Evolutionary conservation across 495 filamentous ascomycete genomes (phyloP).

Genomic region (Podospora fimiseda): DNA sequence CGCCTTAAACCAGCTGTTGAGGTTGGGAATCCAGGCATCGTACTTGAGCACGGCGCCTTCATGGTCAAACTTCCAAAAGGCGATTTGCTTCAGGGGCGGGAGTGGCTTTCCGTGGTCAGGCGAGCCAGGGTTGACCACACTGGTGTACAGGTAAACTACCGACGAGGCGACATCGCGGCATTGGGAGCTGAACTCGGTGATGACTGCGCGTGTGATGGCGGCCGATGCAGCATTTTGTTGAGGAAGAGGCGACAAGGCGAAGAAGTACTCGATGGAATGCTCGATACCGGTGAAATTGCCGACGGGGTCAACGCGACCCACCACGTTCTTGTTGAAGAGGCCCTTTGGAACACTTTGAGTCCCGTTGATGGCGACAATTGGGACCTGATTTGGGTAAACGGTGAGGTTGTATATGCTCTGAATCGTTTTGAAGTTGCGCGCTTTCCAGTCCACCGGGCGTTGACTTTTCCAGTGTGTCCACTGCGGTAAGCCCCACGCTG

Average conservation of each 20-base stretch:
- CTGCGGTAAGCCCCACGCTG: background rate
- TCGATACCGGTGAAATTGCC: constrained; percentile 34
- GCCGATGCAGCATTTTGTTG: constrained; percentile 18
- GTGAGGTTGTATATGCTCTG: constrained; percentile 36
- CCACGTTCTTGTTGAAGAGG: constrained; percentile 31
- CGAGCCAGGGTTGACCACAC: constrained; percentile 22
- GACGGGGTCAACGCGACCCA: constrained; percentile 30
- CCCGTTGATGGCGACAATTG: constrained; percentile 25
- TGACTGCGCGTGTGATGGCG: constrained; percentile 28
- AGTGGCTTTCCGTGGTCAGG: constrained; percentile 23
- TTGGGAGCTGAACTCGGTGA: constrained; percentile 30
- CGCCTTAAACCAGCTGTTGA: constrained; percentile 25
- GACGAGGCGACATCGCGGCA: constrained; percentile 29
- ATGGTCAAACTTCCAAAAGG: constrained; percentile 33
- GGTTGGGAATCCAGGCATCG: constrained; percentile 33
- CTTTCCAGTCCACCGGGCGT: constrained; percentile 5
- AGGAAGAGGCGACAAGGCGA: constrained; percentile 31
- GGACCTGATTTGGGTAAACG: constrained; percentile 35
- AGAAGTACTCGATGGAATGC: constrained; percentile 36
- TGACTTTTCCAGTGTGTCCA: constrained; percentile 9
- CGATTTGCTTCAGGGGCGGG: constrained; percentile 30
- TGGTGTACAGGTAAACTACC: constrained; percentile 32
- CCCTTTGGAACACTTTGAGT: constrained; percentile 25
- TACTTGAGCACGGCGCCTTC: constrained; percentile 30
- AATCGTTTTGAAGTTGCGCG: constrained; percentile 35